phyloP scores from a whole-genome alignment of 2,329 filamentous ascomycete genomes.

The Botrytis cinerea region DNA sequence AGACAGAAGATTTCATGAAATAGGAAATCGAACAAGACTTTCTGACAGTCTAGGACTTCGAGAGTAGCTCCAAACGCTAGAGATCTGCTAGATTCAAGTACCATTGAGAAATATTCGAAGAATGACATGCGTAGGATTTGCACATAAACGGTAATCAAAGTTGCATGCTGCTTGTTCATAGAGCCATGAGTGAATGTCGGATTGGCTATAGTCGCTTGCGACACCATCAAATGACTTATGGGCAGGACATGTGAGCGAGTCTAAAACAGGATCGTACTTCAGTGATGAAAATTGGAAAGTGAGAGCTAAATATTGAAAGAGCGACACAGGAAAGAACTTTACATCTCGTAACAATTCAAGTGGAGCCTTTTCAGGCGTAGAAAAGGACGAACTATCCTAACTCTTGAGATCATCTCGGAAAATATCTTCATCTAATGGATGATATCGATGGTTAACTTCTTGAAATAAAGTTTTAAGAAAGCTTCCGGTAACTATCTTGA shows the following conservation, averaged over 20 bases:
- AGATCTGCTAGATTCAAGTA: constrained; percentile 56
- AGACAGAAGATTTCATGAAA: constrained; percentile 55
- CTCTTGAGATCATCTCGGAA: constrained; percentile 53
- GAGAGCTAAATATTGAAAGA: constrained; percentile 61
- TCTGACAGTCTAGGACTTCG: constrained; percentile 57
- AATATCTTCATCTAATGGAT: constrained; percentile 53
- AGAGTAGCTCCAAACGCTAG: constrained; percentile 58
- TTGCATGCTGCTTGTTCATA: constrained; percentile 59
- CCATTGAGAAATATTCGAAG: constrained; percentile 56
- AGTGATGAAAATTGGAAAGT: constrained; percentile 55
- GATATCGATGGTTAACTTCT: constrained; percentile 61
- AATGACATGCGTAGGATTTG: constrained; percentile 58
- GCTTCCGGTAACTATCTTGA: constrained; percentile 54
- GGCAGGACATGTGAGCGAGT: constrained; percentile 57
- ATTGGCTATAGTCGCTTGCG: constrained; percentile 62
- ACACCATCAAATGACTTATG: constrained; percentile 62
- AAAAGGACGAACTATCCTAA: constrained; percentile 57
- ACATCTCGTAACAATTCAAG: constrained; percentile 53
- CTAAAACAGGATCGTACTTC: constrained; percentile 51
- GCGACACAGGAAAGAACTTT: constrained; percentile 57
- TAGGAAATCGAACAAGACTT: constrained; percentile 51
- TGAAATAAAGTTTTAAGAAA: constrained; percentile 56
- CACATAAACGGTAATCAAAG: constrained; percentile 56
- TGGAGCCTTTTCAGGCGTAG: constrained; percentile 49
- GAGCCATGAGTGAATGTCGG: constrained; percentile 52